Percentiles rank a stretch among this genome's conserved stretches.
phyloP scores from a whole-genome alignment of 2,329 filamentous ascomycete species.

The Colletotrichum lindemuthianum region DNA sequence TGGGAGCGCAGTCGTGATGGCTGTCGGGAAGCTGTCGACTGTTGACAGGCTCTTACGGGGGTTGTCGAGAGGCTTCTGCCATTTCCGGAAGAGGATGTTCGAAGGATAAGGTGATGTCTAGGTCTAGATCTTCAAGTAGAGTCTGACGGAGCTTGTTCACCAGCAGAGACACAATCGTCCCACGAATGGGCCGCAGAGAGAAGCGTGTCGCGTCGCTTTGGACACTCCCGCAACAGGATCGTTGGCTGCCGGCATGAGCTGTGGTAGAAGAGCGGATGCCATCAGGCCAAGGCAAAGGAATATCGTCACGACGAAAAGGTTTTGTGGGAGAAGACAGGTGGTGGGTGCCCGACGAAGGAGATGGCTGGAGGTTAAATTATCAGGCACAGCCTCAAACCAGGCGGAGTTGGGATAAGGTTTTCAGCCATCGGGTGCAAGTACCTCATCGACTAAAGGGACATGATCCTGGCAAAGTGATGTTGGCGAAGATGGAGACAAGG shows the following conservation, averaged over 20 bases:
- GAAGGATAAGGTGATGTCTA: not conserved
- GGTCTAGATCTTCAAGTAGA: not conserved
- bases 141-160: not conserved
- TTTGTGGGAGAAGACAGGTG: not conserved
- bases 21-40: not conserved
- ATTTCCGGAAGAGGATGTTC: not conserved
- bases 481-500: too few relatives aligned
- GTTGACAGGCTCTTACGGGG: slow-evolving; percentile 4
- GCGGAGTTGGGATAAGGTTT: slow-evolving; percentile 19
- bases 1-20: not conserved
- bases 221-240: not conserved
- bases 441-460: not conserved
- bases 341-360: not conserved
- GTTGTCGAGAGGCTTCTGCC: slow-evolving; percentile 8
- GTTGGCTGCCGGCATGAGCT: not conserved
- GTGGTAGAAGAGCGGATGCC: not conserved
- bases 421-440: slow-evolving; percentile 1
- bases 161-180: not conserved
- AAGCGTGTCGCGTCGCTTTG: not conserved
- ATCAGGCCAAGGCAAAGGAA: not conserved
- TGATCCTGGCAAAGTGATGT: not conserved
- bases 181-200: not conserved
- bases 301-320: not conserved
- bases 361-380: not conserved
- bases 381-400: slow-evolving; percentile 17